These are phyloP conservation scores for Erodium maritimum DNA, from an alignment of 345 rosid species.

Conservation along the genomic window DNA sequence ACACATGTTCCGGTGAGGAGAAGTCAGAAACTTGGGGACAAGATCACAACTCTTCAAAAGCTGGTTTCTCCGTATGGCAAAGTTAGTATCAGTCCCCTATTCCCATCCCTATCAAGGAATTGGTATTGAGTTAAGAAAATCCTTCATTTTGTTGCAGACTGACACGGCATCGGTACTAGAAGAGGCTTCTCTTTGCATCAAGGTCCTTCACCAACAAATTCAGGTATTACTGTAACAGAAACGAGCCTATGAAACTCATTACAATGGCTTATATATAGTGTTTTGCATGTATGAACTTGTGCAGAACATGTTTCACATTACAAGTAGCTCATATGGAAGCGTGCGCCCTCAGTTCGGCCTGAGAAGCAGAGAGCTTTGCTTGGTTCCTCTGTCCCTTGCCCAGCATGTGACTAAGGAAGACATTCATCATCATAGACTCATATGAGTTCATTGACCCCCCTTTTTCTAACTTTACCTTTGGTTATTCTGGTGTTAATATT, in stretches of 20 bases:
- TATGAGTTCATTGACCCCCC: neutral
- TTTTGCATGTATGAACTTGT: neutral
- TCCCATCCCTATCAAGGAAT: neutral
- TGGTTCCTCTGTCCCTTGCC: constrained; percentile 32
- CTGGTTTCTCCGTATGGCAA: constrained; percentile 70
- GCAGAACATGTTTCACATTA: constrained; percentile 35
- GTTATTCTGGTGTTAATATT: too few species aligned
- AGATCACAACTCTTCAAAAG: constrained; percentile 54
- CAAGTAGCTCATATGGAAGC: constrained; percentile 21
- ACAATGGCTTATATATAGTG: too few species aligned
- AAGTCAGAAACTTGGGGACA: constrained; percentile 57
- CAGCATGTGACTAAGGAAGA: constrained; percentile 18
- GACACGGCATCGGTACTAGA: constrained; percentile 68
- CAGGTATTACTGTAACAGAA: constrained; percentile 20
- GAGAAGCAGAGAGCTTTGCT: constrained; percentile 43
- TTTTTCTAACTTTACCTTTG: too few species aligned
- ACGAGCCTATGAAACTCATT: neutral
- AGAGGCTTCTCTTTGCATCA: constrained; percentile 51
- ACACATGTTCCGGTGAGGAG: constrained; percentile 34
- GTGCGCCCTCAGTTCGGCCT: constrained; percentile 30
- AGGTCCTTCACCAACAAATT: constrained; percentile 49
- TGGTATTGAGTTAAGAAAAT: too few species aligned
- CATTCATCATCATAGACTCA: neutral
- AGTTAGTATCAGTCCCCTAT: constrained; percentile 16
- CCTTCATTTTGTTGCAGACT: constrained; percentile 22